Percentiles rank a stretch among this genome's conserved stretches.
These are phyloP conservation scores for Ormosia semicastrata DNA, from an alignment of 306 rosid species.

Conservation along the genomic window DNA sequence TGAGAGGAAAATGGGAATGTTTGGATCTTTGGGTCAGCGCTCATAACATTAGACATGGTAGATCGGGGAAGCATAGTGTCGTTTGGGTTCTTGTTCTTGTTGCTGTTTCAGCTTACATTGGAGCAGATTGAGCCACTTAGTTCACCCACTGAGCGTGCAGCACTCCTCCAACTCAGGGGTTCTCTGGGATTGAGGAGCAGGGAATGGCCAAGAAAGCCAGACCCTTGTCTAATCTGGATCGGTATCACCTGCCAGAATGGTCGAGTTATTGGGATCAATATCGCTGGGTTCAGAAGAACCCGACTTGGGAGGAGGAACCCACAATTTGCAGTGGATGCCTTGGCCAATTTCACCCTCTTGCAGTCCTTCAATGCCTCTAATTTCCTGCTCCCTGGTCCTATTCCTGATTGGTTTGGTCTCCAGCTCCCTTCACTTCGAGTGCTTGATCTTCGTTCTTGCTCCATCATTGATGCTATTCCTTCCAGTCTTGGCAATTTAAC, in stretches of 20 bases:
- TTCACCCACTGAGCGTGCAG: slow-evolving; percentile 48
- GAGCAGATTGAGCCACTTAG: slow-evolving; percentile 61
- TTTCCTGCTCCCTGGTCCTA: slow-evolving; percentile 66
- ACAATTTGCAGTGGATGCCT: slow-evolving; percentile 62
- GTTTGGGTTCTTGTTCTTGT: slow-evolving; percentile 40
- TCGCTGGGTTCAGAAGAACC: slow-evolving; percentile 83
- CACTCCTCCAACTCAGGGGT: slow-evolving; percentile 70
- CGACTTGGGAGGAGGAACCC: slow-evolving; percentile 71
- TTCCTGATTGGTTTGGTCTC: slow-evolving; percentile 80
- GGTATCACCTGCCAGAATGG: slow-evolving; percentile 75
- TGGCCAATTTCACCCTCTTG: slow-evolving; percentile 72
- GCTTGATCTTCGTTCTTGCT: slow-evolving; percentile 87
- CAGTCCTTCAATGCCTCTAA: slow-evolving; percentile 78
- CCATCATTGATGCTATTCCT: slow-evolving; percentile 64
- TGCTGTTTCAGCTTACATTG: slow-evolving; percentile 60
- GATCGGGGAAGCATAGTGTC: slow-evolving; percentile 43
- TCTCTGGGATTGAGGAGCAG: slow-evolving; percentile 78
- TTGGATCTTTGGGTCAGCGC: slow-evolving; percentile 47
- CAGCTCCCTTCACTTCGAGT: slow-evolving; percentile 43
- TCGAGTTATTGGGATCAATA: slow-evolving; percentile 70
- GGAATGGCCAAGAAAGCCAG: slow-evolving; percentile 83
- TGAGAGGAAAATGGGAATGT: slow-evolving; percentile 35
- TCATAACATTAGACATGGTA: slow-evolving; percentile 42
- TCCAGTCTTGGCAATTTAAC: slow-evolving; percentile 62
- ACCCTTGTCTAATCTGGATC: slow-evolving; percentile 75